phyloP scores from a whole-genome alignment of 352 stramenopile species.

The Pythium aquatile region DNA sequence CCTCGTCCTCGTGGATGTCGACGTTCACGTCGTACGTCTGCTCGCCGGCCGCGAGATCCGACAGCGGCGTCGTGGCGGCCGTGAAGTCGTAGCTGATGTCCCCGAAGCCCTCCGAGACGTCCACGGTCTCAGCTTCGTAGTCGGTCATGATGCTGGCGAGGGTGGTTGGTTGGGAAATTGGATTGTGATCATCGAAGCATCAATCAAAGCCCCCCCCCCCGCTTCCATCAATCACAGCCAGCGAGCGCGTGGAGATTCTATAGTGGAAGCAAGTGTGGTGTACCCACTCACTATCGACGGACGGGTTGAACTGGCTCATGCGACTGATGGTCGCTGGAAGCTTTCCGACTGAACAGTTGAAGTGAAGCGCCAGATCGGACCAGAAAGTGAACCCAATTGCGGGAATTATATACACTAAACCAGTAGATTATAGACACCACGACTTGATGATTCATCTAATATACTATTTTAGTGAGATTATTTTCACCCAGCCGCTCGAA shows the following conservation, averaged over 20 bases:
- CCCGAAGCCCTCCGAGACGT: not conserved
- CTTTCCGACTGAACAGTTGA: not conserved
- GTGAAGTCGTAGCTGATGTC: slow-evolving; percentile 1
- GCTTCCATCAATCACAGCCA: too few species aligned
- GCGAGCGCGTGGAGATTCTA: not conserved
- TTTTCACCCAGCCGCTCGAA: not conserved
- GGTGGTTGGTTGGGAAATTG: not conserved
- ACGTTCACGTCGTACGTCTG: not conserved
- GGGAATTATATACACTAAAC: not conserved
- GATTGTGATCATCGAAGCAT: not conserved
- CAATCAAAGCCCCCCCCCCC: too few species aligned
- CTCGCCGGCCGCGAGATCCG: not conserved
- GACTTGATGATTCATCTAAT: not conserved
- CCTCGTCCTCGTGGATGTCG: not conserved
- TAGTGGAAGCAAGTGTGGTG: not conserved
- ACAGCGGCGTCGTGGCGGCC: not conserved
- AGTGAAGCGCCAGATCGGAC: not conserved
- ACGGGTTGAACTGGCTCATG: not conserved
- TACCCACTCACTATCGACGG: not conserved
- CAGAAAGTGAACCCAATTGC: not conserved
- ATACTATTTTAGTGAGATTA: not conserved
- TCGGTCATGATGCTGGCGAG: not conserved
- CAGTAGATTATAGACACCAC: too few species aligned
- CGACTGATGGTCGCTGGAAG: not conserved
- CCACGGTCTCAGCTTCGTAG: not conserved